Base-by-base conservation (phyloP, 1,284 basidiomycete genomes). In the Amylostereum areolatum region DNA sequence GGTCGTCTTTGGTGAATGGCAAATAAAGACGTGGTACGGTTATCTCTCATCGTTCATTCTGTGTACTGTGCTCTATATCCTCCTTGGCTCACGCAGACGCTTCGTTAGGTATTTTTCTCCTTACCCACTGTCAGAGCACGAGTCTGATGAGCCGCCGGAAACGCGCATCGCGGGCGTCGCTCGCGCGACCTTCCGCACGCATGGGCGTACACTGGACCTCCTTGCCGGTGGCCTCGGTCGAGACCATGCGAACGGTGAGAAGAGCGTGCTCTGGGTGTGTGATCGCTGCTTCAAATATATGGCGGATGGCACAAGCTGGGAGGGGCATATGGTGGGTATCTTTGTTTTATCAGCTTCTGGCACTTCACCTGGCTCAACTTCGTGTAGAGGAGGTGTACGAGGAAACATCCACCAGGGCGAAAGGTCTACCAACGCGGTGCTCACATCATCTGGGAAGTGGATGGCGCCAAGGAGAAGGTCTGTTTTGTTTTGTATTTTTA, bases 231-330 rank as follows among this genome's bases (percentile, higher is more conserved):
- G 83, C 2, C 67, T 85, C 41, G 71, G 75, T 11, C 73, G 81
- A 41, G 73, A 74, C n/a, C 70, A 73, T 49, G 64, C 62, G 12
- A 57, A 64, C 9, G 72, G 68, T 2, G 82, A 83, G 52, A 72
- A 73, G 45, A 71, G 78, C 7, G 65, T 74, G 32, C 64, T 93
- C 27, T 92, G 84, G 80, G 89, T 96, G 18, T 96, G 93, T 63
- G 87, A 93, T 53, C 80, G 86, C 50, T 99, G 96, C 71, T 97
- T 98, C 83, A 97, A 97, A 69, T 99, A 98, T 66, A 92, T 95
- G 86, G 72, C 81, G 2, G 85, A 92, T 37, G 77, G 81, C 18
- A 67, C 71, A 2, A 71, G 74, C 24, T 92, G 87, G 79, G 85
- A 90, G 53, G 59, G 79, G 43, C 93, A 97, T 64, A 72, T 74